Conservation (phyloP, 176 grass and related monocot genomes). For the Oryza longistaminata region DNA sequence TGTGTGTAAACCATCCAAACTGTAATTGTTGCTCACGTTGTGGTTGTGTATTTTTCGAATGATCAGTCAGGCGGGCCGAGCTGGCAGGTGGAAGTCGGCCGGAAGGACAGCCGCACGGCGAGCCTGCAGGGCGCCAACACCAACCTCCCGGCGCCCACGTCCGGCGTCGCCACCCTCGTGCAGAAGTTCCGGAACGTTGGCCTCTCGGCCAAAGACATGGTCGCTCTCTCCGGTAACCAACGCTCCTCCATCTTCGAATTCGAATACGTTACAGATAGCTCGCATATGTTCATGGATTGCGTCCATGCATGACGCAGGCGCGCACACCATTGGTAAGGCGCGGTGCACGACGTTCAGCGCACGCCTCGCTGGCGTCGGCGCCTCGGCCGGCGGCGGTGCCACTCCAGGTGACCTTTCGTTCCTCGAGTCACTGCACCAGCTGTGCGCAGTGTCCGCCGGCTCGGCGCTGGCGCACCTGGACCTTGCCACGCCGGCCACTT, state of each 20-base stretch:
- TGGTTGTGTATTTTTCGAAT: neutral
- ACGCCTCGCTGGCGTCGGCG: constrained; percentile 30
- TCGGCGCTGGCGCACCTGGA: constrained; percentile 78
- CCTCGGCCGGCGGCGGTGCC: neutral
- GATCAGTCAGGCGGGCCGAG: constrained; percentile 72
- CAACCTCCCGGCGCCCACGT: constrained; percentile 81
- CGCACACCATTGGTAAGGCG: constrained; percentile 88
- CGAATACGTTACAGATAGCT: neutral
- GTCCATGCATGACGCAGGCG: constrained; percentile 26
- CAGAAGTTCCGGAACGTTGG: constrained; percentile 77
- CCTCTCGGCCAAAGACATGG: constrained; percentile 78
- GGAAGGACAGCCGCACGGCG: constrained; percentile 67
- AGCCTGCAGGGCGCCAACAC: constrained; percentile 58
- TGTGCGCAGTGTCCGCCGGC: constrained; percentile 61
- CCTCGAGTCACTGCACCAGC: constrained; percentile 75
- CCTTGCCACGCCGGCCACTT: constrained; percentile 70
- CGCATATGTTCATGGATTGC: neutral
- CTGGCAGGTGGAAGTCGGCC: constrained; percentile 73
- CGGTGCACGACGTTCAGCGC: constrained; percentile 81
- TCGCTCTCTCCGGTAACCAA: constrained; percentile 65
- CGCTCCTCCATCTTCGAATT: neutral
- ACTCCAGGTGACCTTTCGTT: constrained; percentile 31
- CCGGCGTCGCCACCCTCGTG: constrained; percentile 67
- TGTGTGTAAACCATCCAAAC: neutral
- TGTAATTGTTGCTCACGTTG: neutral